Percentiles rank a stretch among this genome's conserved stretches.
These are phyloP conservation scores for Albatrellus sp. DNA, from an alignment of 1,284 basidiomycete genomes.

Conservation along the genomic window DNA sequence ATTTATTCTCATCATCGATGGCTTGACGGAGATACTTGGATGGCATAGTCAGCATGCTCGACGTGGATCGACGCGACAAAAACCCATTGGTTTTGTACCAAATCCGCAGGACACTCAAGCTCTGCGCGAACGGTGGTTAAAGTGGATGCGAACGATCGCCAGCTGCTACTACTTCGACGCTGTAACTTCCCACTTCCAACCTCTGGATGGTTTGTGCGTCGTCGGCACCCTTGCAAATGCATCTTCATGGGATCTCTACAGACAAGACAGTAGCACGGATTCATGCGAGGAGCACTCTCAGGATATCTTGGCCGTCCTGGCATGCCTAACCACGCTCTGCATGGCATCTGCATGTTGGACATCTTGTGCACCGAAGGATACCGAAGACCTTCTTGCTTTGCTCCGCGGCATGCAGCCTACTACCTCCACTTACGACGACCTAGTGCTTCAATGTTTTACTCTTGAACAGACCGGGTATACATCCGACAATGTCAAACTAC, in stretches of 20 bases:
- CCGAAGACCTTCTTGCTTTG: slow-evolving; percentile 12
- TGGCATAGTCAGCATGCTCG: not conserved
- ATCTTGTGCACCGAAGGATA: not conserved
- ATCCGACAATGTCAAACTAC: slow-evolving; percentile 8
- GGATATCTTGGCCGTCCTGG: slow-evolving; percentile 12
- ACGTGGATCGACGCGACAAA: not conserved
- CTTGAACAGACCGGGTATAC: slow-evolving; percentile 7
- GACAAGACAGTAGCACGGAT: not conserved
- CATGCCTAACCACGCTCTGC: slow-evolving; percentile 18
- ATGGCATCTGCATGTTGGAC: slow-evolving; percentile 12
- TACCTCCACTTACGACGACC: slow-evolving; percentile 20
- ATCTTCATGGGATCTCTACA: not conserved
- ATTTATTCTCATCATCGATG: slow-evolving; percentile 14
- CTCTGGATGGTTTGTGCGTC: too few relatives aligned
- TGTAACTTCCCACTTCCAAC: not conserved
- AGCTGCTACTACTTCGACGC: not conserved
- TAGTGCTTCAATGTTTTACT: slow-evolving; percentile 11
- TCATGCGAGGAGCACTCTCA: not conserved
- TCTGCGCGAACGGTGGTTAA: slow-evolving; percentile 14
- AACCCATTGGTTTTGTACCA: not conserved
- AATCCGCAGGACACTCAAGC: slow-evolving; percentile 5
- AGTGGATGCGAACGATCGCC: slow-evolving; percentile 14
- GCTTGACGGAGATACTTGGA: slow-evolving; percentile 7
- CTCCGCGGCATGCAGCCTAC: slow-evolving; percentile 17
- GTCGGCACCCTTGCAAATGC: too few relatives aligned